These are phyloP conservation scores for Phialophora tarda DNA, from an alignment of 2,329 filamentous ascomycete genomes.

Conservation along the genomic window DNA sequence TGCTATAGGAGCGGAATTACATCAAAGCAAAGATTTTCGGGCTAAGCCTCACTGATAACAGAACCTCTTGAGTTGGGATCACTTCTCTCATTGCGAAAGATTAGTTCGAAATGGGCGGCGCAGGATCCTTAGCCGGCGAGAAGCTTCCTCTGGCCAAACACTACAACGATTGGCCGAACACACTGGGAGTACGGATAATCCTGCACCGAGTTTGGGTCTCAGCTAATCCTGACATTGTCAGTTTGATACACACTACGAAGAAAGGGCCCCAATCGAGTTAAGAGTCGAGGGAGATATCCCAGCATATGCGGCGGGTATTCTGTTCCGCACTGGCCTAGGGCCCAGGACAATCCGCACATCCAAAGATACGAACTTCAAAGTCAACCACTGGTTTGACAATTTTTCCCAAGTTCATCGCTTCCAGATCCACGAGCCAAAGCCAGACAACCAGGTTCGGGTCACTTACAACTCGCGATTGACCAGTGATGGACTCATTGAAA, in stretches of 20 bases:
- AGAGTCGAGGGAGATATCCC: constrained; percentile 71
- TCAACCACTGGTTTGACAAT: constrained; percentile 82
- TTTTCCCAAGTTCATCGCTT: constrained; percentile 71
- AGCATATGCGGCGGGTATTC: constrained; percentile 69
- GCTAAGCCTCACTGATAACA: background rate
- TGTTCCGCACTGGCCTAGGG: constrained; percentile 78
- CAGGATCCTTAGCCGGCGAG: background rate
- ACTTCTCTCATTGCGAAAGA: background rate
- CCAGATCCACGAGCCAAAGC: constrained; percentile 61
- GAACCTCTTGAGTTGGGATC: background rate
- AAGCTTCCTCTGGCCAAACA: background rate
- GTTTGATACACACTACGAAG: constrained; percentile 72
- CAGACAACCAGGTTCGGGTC: constrained; percentile 54
- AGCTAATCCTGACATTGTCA: constrained; percentile 44
- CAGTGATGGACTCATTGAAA: constrained; percentile 66
- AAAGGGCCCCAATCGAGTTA: constrained; percentile 68
- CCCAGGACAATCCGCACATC: constrained; percentile 66
- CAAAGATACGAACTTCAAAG: constrained; percentile 62
- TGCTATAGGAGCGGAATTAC: background rate
- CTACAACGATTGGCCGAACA: constrained; percentile 59
- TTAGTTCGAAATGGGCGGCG: constrained; percentile 5
- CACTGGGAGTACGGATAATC: constrained; percentile 50
- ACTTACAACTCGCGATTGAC: constrained; percentile 74
- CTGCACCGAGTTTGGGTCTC: constrained; percentile 35
- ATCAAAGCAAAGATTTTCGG: background rate